Percentiles rank a stretch among this genome's conserved stretches.
Evolutionary conservation across 768 basidiomycete genomes (phyloP).

Genomic region (Psilocybe cubensis): DNA sequence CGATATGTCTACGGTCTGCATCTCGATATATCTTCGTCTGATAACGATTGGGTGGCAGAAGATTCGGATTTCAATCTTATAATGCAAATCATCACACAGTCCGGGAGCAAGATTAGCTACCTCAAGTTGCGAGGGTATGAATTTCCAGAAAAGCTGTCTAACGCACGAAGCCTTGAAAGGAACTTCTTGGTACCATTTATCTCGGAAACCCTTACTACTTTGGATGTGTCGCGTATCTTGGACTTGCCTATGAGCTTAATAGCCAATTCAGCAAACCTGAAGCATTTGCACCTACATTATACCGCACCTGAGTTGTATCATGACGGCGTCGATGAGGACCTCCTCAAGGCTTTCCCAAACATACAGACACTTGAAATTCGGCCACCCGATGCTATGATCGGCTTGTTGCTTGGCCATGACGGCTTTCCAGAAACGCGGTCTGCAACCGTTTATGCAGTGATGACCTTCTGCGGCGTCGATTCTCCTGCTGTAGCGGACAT

Average conservation of each 20-base stretch:
- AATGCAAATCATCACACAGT: not conserved
- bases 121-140: slow-evolving; percentile 2
- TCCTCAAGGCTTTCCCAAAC: not conserved
- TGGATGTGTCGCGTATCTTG: slow-evolving; percentile 1
- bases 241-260: slow-evolving; percentile 9
- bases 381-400: slow-evolving; percentile 3
- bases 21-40: not conserved
- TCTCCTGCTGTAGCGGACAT: slow-evolving; percentile 3
- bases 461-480: not conserved
- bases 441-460: not conserved
- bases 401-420: not conserved
- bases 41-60: slow-evolving; percentile 10
- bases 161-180: slow-evolving; percentile 4
- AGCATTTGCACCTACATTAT: not conserved
- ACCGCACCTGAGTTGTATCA: not conserved
- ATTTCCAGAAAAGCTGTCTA: slow-evolving; percentile 9
- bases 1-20: slow-evolving; percentile 5
- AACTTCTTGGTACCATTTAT: slow-evolving; percentile 10
- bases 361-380: not conserved
- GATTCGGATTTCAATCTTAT: slow-evolving; percentile 6
- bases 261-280: not conserved
- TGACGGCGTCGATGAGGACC: not conserved
- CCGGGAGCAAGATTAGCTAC: not conserved
- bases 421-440: not conserved
- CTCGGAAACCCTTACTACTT: not conserved